Evolutionary conservation across 139 green algal genomes (phyloP).

Genomic region (Haematococcus lacustris): DNA sequence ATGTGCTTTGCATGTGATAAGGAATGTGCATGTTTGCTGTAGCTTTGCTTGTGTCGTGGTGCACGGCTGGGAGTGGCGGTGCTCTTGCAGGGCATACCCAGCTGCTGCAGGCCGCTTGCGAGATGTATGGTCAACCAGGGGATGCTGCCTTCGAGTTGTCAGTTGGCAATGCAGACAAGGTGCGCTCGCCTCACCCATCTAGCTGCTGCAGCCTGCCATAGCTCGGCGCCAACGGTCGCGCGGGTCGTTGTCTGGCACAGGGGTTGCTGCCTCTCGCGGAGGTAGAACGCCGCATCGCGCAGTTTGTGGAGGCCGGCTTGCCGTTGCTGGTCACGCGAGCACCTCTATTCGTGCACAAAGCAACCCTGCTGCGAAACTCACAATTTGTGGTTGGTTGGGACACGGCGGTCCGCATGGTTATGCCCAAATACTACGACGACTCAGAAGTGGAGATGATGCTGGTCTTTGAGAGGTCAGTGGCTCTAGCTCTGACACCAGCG

Average conservation of each 20-base stretch:
- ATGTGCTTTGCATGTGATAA: background rate
- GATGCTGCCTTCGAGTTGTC: constrained; percentile 73
- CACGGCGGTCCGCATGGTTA: constrained; percentile 68
- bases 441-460: constrained; percentile 50
- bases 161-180: constrained; percentile 87
- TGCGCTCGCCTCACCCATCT: background rate
- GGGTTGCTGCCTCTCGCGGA: constrained; percentile 28
- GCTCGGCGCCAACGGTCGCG: background rate
- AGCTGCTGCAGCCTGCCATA: background rate
- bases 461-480: constrained; percentile 21
- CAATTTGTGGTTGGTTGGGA: constrained; percentile 77
- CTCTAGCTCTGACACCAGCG: background rate
- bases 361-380: constrained; percentile 49
- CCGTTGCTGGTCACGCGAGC: constrained; percentile 67
- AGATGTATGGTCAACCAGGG: background rate
- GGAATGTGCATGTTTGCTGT: constrained; percentile 1
- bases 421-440: constrained; percentile 68
- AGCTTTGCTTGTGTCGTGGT: background rate
- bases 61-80: background rate
- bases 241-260: background rate
- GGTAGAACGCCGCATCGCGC: constrained; percentile 51
- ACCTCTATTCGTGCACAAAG: constrained; percentile 75
- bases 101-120: constrained; percentile 27
- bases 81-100: constrained; percentile 24
- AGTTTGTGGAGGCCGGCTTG: constrained; percentile 57